Base-by-base conservation (phyloP, 208 protist genomes). In the Wallacemonas sp. region DNA sequence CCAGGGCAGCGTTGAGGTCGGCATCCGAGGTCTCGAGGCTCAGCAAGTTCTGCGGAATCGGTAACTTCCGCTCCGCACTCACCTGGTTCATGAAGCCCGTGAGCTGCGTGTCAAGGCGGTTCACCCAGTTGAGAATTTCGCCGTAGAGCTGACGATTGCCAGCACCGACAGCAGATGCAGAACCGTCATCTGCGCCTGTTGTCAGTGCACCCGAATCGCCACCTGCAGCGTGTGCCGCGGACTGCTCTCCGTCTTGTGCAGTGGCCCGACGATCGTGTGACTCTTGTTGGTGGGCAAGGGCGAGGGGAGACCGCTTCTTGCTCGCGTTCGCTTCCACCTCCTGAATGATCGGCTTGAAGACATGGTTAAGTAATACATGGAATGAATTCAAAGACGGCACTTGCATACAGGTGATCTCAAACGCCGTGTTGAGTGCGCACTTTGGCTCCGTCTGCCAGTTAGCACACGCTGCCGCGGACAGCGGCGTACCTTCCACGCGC, bases 51-150 rank as follows among this genome's bases (percentile, higher is more conserved):
- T 83, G 75, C 6, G 93, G 84, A 17, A 96, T 95, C n/a, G 84
- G 79, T 58, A 97, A 78, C 72, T 90, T 92, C 28, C 91, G 80
- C 66, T 97, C 91, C 14, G 90, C 92, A 59, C 82, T 75, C 22
- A 97, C 90, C 65, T 97, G 91, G 64, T 70, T 92, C 53, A 94
- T 84, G 61, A 97, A 95, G 27, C 88, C 87, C 21, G 67, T 70
- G 61, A 97, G 75, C 79, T 96, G 92, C 66, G 88, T 90, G 66
- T 91, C 84, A n/a, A 97, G 66, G 15, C 92, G 82, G 21, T 82
- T 77, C 66, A 97, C 79, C 86, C 89, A 94, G 58, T 82, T 83
- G 39, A 91, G 65, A 14, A 97, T 92, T 58, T 97, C 92, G 2
- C 62, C 73, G 69, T 90, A 93, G 21, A 97, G 73, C 54, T 96